These are phyloP conservation scores for Russula sp. DNA, from an alignment of 768 basidiomycete species.

Conservation along the genomic window DNA sequence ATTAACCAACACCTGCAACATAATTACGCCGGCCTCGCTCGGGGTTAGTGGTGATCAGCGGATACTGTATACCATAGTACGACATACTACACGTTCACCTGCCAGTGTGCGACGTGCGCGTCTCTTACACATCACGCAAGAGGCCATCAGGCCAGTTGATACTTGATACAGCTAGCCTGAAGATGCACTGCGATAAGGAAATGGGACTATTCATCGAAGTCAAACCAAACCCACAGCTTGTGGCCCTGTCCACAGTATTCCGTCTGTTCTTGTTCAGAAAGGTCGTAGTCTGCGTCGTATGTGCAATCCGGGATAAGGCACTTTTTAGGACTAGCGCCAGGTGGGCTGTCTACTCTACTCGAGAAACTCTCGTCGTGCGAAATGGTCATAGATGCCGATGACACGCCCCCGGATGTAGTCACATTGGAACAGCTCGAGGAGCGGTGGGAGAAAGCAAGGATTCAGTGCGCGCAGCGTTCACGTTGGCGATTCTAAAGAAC, in stretches of 20 bases:
- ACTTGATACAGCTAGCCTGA: slow-evolving; percentile 21
- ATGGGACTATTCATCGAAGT: too few relatives aligned
- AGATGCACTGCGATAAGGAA: not conserved
- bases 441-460: not conserved
- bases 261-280: slow-evolving; percentile 19
- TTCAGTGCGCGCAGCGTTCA: not conserved
- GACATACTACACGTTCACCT: slow-evolving; percentile 12
- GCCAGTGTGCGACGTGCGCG: slow-evolving; percentile 14
- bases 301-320: slow-evolving; percentile 16
- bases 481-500: not conserved
- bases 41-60: slow-evolving; percentile 5
- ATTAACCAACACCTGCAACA: too few relatives aligned
- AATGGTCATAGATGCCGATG: not conserved
- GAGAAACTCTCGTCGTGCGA: not conserved
- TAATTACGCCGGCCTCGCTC: not conserved
- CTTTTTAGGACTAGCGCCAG: not conserved
- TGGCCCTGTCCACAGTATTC: slow-evolving; percentile 25
- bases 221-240: slow-evolving; percentile 18
- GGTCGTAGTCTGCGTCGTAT: slow-evolving; percentile 14
- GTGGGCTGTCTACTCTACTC: not conserved
- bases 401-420: not conserved
- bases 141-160: slow-evolving; percentile 9
- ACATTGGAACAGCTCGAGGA: not conserved
- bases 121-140: slow-evolving; percentile 17
- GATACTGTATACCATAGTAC: slow-evolving; percentile 4